Base-by-base conservation (phyloP, 768 basidiomycete genomes). In the Termitomyces sp. region DNA sequence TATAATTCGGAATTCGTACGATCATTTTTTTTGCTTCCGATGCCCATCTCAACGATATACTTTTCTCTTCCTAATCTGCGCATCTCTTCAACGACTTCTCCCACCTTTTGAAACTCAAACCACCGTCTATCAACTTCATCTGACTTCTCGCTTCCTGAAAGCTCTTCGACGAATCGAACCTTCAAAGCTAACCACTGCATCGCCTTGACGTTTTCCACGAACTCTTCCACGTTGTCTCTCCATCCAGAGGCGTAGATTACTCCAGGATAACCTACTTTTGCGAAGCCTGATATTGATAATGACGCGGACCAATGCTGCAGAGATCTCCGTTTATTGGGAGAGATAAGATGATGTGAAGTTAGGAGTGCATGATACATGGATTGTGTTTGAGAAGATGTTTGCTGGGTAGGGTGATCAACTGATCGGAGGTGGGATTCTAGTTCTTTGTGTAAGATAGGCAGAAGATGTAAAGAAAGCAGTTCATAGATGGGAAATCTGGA, bases 151-250 rank as follows among this genome's bases (percentile, higher is more conserved):
- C 63, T 61, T 17, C 36, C 49, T 8, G 81, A 45, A 12, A 80
- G 74, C 66, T 88, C 86, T 20, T 65, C 64, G 34, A 85, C 69
- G 66, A 89, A 87, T 29, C 89, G 72, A 5, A 88, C 72, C 58
- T 81, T 78, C 63, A 91, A 71, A 10, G 89, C 89, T 0, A 91
- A 75, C 91, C 90, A 92, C 67, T 91, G 87, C 89, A 91, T 89
- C 20, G 77, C 80, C 68, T 87, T 89, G 58, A 91, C 81, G 56
- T 86, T 87, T 20, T 69, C 73, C 1, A 88, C 82, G 65, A 90
- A 90, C 65, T 86, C 84, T 66, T 86, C 81, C 12, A 91, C 75
- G 51, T 81, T 73, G 8, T 77, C 72, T 47, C 76, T 74, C 20
- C 66, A 65, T 8, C 89, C 89, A 69, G 85, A 77, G n/a, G 81